Percentiles rank a stretch among this genome's conserved stretches.
Conservation (phyloP, 2,329 filamentous ascomycete species). For the Diaporthe eres region DNA sequence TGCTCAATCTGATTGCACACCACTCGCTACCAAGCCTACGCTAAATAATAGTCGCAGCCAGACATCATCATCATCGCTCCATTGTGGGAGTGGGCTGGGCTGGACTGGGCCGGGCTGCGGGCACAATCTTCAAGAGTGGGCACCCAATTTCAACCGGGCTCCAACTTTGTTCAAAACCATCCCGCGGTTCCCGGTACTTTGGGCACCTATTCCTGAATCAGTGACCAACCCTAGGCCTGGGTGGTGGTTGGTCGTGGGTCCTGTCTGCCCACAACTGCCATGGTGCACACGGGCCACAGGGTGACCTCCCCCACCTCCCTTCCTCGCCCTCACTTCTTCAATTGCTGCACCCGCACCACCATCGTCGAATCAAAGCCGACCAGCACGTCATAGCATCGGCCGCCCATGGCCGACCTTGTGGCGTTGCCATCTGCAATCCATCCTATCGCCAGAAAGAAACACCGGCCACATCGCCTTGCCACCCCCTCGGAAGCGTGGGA, state of each 20-base stretch:
- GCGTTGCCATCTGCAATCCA: slow-evolving; percentile 23
- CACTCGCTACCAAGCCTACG: not conserved
- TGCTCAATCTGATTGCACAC: not conserved
- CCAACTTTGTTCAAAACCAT: slow-evolving; percentile 19
- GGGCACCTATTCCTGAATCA: slow-evolving; percentile 27
- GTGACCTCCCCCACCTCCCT: not conserved
- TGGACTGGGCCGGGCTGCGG: slow-evolving; percentile 16
- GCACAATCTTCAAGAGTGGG: slow-evolving; percentile 27
- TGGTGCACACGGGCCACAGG: not conserved
- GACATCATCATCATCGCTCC: not conserved
- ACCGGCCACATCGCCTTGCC: not conserved
- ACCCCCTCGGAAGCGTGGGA: not conserved
- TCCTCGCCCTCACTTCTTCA: not conserved
- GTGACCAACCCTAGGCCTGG: not conserved
- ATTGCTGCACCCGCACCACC: not conserved
- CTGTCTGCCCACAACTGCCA: not conserved
- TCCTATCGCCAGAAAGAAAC: not conserved
- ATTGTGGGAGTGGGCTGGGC: slow-evolving; percentile 15
- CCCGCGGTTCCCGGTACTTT: slow-evolving; percentile 30
- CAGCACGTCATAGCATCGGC: slow-evolving; percentile 29
- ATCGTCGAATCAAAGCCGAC: slow-evolving; percentile 26
- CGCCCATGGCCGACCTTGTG: slow-evolving; percentile 11
- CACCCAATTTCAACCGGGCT: slow-evolving; percentile 25
- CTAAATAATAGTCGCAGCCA: not conserved
- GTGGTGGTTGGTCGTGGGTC: not conserved